These are phyloP conservation scores for Botryobasidium botryosum DNA, from an alignment of 768 basidiomycete species.

Conservation along the genomic window DNA sequence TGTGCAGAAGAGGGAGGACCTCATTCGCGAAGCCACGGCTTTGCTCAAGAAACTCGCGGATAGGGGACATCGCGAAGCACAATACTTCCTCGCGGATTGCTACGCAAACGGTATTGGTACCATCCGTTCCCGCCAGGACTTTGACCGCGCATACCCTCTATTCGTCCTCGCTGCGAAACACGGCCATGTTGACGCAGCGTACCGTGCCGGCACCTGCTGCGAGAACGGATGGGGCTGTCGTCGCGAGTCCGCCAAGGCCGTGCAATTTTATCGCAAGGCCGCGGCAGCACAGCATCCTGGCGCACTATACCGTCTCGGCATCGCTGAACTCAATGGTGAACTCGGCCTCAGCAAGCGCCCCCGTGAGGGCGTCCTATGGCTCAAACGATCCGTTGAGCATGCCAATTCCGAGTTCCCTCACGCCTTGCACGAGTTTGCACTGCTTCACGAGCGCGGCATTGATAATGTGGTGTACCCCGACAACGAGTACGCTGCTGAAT, in stretches of 20 bases:
- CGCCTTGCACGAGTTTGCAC: conserved; percentile 83
- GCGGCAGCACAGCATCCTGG: conserved; percentile 83
- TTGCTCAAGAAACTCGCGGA: conserved; percentile 86
- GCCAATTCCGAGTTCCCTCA: conserved; percentile 93
- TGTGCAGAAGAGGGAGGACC: conserved; percentile 66
- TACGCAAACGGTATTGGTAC: conserved; percentile 98
- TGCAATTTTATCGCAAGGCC: conserved; percentile 88
- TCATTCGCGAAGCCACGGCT: conserved; percentile 71
- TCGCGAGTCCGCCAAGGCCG: conserved; percentile 76
- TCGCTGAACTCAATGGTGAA: conserved; percentile 92
- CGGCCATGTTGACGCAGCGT: conserved; percentile 87
- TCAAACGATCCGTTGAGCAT: conserved; percentile 90
- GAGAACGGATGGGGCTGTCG: conserved; percentile 99
- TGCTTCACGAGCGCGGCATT: conserved; percentile 92
- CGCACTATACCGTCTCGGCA: conserved; percentile 91
- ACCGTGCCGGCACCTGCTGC: conserved; percentile 91
- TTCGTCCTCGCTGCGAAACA: conserved; percentile 96
- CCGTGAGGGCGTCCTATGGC: conserved; percentile 96
- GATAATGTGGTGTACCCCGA: conserved; percentile 97
- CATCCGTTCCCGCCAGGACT: conserved; percentile 77
- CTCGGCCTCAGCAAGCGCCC: conserved; percentile 71
- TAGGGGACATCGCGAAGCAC: conserved; percentile 82
- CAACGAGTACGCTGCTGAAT: conserved; percentile 84
- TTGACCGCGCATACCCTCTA: conserved; percentile 90
- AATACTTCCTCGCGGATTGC: conserved; percentile 97